Conservation (phyloP, 177 flowering plant species). For the Vitis hybrid region DNA sequence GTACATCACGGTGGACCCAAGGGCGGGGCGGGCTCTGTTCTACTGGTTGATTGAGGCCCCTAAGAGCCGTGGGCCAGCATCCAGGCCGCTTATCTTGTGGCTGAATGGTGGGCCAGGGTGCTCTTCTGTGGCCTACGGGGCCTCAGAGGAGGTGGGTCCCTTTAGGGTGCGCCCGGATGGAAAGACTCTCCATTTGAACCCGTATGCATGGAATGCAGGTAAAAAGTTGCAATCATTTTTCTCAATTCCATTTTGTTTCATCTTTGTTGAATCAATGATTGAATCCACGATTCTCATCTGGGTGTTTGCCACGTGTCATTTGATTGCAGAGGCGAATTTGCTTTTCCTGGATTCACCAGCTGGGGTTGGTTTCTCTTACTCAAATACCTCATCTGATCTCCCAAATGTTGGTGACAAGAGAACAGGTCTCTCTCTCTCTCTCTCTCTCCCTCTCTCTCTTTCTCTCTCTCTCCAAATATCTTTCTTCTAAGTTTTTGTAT, state of each 20-base stretch:
- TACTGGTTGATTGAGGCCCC: conserved; percentile 34
- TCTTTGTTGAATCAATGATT: too few relatives aligned
- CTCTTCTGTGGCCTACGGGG: conserved; percentile 55
- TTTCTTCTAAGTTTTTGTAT: not conserved
- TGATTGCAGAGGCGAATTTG: conserved; percentile 51
- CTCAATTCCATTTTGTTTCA: too few relatives aligned
- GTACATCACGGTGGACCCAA: conserved; percentile 30
- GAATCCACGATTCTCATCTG: too few relatives aligned
- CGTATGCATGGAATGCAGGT: conserved; percentile 56
- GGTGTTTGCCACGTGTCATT: too few relatives aligned
- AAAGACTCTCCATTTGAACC: conserved; percentile 31
- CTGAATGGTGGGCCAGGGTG: conserved; percentile 61
- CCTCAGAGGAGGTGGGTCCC: conserved; percentile 54
- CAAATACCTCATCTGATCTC: conserved; percentile 43
- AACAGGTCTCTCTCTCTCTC: conserved; percentile 31
- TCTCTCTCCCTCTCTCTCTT: too few relatives aligned
- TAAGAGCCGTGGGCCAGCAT: not conserved
- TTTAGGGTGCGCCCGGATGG: conserved; percentile 35
- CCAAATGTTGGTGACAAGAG: conserved; percentile 37
- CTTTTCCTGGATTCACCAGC: conserved; percentile 66
- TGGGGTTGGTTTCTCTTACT: conserved; percentile 68
- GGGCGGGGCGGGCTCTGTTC: conserved; percentile 37
- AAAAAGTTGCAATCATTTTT: not conserved
- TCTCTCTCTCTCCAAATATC: not conserved
- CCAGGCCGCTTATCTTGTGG: conserved; percentile 33